phyloP scores from a whole-genome alignment of 1,139 yeast species.

The Nakaseomyces uthaithaninus region DNA sequence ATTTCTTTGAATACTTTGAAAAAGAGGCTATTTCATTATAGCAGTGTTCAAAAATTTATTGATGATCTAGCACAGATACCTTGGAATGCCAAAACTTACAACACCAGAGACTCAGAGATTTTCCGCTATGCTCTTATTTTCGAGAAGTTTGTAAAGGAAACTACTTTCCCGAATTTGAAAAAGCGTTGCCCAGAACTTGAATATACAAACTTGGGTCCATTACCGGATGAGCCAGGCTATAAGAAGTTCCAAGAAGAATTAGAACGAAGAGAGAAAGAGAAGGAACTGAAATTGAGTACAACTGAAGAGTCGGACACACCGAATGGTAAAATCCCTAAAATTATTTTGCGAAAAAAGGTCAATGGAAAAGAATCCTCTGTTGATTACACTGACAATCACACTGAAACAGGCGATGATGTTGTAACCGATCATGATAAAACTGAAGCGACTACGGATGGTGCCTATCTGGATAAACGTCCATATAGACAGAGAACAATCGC shows the following conservation, averaged over 20 bases:
- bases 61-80: slow-evolving; percentile 74
- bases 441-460: slow-evolving; percentile 17
- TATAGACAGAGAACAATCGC: slow-evolving; percentile 5
- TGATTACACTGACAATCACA: background rate
- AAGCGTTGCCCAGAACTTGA: slow-evolving; percentile 38
- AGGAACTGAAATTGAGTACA: slow-evolving; percentile 8
- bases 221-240: slow-evolving; percentile 44
- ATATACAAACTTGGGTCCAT: slow-evolving; percentile 68
- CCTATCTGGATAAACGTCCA: background rate
- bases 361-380: background rate
- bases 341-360: background rate
- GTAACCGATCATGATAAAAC: background rate
- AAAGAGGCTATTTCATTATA: slow-evolving; percentile 43
- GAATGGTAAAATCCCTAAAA: slow-evolving; percentile 8
- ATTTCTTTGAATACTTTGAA: slow-evolving; percentile 65
- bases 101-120: slow-evolving; percentile 58
- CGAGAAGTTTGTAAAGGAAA: slow-evolving; percentile 51
- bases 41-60: slow-evolving; percentile 57
- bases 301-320: slow-evolving; percentile 7
- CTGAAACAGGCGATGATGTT: slow-evolving; percentile 22
- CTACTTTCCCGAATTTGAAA: slow-evolving; percentile 45
- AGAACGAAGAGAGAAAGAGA: slow-evolving; percentile 5
- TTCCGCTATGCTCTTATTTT: slow-evolving; percentile 65
- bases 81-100: slow-evolving; percentile 84
- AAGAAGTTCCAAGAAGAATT: slow-evolving; percentile 9